These are phyloP conservation scores for Thalassiosira profunda DNA, from an alignment of 108 stramenopile species.

Conservation along the genomic window DNA sequence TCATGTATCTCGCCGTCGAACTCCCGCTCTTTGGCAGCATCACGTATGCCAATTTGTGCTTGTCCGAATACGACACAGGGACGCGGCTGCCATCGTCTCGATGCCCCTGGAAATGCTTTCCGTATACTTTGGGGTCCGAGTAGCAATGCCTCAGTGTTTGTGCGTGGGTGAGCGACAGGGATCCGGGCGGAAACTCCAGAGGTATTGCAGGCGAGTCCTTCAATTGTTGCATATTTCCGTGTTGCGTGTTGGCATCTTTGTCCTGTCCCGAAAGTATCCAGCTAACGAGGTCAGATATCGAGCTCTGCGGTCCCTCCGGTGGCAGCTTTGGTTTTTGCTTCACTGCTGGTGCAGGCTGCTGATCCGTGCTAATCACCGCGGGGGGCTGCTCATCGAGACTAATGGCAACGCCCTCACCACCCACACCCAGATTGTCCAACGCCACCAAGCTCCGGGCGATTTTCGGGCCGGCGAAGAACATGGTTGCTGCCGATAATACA, in stretches of 20 bases:
- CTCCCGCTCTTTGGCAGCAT: slow-evolving; percentile 44
- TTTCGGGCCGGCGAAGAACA: not conserved
- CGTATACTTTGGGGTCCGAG: slow-evolving; percentile 29
- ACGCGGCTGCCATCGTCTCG: slow-evolving; percentile 11
- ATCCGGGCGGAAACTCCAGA: slow-evolving; percentile 26
- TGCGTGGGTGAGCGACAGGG: slow-evolving; percentile 16
- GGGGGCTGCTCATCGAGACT: too few relatives aligned
- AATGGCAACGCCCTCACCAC: not conserved
- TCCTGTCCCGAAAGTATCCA: slow-evolving; percentile 22
- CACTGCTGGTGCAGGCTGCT: too few relatives aligned
- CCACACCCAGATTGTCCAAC: not conserved
- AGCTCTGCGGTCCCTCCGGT: slow-evolving; percentile 1
- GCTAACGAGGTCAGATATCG: slow-evolving; percentile 19
- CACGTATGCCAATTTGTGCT: slow-evolving; percentile 28
- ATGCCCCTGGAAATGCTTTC: slow-evolving; percentile 7
- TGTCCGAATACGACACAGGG: slow-evolving; percentile 25
- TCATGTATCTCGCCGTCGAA: slow-evolving; percentile 30
- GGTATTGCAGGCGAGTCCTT: slow-evolving; percentile 7
- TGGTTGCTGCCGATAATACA: not conserved
- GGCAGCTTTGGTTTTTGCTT: not conserved
- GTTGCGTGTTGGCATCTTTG: slow-evolving; percentile 20
- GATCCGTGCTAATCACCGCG: too few relatives aligned
- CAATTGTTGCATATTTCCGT: slow-evolving; percentile 5
- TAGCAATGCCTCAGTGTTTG: slow-evolving; percentile 31
- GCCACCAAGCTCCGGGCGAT: not conserved